Conservation (phyloP, 768 basidiomycete genomes). For the Mycena galopus region DNA sequence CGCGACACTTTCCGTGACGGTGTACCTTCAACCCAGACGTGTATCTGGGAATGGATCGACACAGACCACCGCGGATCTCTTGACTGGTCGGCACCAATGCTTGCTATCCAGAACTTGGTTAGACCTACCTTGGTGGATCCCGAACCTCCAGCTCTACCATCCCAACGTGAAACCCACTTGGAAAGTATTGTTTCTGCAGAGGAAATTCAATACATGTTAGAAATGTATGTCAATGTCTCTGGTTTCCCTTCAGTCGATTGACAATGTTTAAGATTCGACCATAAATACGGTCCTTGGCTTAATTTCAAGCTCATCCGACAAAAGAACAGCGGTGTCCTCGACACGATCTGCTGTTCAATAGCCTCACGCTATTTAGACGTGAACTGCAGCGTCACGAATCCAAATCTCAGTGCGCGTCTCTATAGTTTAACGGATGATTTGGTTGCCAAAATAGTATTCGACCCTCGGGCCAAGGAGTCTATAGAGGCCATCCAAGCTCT, state of each 20-base stretch:
- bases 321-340: constrained; percentile 45
- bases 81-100: constrained; percentile 56
- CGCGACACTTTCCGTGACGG: neutral
- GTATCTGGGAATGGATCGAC: constrained; percentile 52
- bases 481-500: constrained; percentile 28
- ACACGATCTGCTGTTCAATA: constrained; percentile 57
- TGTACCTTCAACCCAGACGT: constrained; percentile 17
- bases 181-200: constrained; percentile 46
- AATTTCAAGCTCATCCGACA: constrained; percentile 49
- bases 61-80: constrained; percentile 44
- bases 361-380: constrained; percentile 54
- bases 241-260: neutral
- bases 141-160: neutral
- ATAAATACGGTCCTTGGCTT: constrained; percentile 56
- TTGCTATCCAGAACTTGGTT: constrained; percentile 52
- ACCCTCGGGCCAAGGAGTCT: constrained; percentile 45
- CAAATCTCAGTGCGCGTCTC: constrained; percentile 42
- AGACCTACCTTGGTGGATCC: constrained; percentile 42
- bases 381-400: constrained; percentile 39
- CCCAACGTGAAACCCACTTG: constrained; percentile 39
- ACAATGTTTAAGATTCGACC: constrained; percentile 47
- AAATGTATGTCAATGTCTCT: constrained; percentile 42
- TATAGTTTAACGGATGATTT: constrained; percentile 54
- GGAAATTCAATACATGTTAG: constrained; percentile 47
- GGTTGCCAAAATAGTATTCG: constrained; percentile 55